phyloP scores from a whole-genome alignment of 2,329 filamentous ascomycete species.

The Colletotrichum cuscutae region DNA sequence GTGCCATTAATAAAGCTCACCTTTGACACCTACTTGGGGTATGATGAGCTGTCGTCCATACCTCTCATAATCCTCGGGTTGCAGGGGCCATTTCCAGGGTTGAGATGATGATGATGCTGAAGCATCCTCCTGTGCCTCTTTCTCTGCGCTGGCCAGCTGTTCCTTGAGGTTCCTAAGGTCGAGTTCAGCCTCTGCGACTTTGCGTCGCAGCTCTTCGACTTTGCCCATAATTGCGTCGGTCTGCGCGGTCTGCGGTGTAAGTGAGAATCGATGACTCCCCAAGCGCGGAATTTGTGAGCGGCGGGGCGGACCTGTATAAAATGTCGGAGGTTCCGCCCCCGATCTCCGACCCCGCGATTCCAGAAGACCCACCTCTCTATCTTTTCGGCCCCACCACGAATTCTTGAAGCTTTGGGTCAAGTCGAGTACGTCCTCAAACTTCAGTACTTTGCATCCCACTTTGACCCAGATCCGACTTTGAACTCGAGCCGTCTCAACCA shows the following conservation, averaged over 20 bases:
- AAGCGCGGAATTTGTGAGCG: not conserved
- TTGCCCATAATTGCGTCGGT: constrained; percentile 46
- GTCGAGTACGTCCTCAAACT: not conserved
- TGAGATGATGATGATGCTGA: constrained; percentile 12
- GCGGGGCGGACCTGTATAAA: not conserved
- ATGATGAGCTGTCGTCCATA: constrained; percentile 95
- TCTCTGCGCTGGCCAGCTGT: constrained; percentile 56
- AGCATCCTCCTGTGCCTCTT: constrained; percentile 35
- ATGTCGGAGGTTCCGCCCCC: constrained; percentile 20
- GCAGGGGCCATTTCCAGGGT: constrained; percentile 73
- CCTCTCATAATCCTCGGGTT: constrained; percentile 79
- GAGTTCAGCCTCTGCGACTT: constrained; percentile 59
- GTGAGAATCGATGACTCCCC: not conserved
- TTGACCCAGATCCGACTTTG: not conserved
- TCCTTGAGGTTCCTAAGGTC: constrained; percentile 57
- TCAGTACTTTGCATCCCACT: not conserved
- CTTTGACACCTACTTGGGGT: constrained; percentile 80
- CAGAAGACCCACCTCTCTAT: not conserved
- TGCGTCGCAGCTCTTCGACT: constrained; percentile 53
- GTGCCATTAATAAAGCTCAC: constrained; percentile 50
- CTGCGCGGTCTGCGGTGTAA: not conserved
- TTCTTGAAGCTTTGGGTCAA: constrained; percentile 24
- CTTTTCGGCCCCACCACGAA: constrained; percentile 18
- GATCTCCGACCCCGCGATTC: constrained; percentile 25
- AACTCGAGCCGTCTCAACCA: not conserved